Percentiles rank a stretch among this genome's conserved stretches.
These are phyloP conservation scores for Jaltomata sinuosa DNA, from an alignment of 257 asterid species.

Conservation along the genomic window DNA sequence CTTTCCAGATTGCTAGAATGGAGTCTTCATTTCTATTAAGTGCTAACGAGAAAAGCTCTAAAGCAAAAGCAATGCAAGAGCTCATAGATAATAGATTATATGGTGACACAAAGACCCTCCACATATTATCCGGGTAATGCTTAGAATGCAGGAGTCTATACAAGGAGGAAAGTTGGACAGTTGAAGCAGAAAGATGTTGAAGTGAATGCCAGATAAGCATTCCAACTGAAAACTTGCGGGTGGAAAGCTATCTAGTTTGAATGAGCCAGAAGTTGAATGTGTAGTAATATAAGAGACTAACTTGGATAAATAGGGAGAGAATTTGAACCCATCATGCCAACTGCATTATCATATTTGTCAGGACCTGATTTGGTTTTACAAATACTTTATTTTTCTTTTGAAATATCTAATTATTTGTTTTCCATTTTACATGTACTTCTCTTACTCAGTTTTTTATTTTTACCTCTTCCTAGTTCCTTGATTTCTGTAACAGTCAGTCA, in stretches of 20 bases:
- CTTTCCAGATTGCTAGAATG: not conserved
- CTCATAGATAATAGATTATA: not conserved
- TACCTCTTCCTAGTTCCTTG: not conserved
- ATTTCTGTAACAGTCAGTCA: not conserved
- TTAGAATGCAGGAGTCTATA: not conserved
- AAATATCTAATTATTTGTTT: not conserved
- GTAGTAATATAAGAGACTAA: not conserved
- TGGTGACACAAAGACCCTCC: not conserved
- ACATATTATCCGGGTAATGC: not conserved
- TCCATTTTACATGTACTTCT: not conserved
- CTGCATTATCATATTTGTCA: not conserved
- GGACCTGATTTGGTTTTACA: not conserved
- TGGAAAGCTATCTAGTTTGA: not conserved
- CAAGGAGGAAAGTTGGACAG: not conserved
- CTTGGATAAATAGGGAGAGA: not conserved
- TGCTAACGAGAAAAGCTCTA: not conserved
- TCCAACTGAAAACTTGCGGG: not conserved
- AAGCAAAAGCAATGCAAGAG: not conserved
- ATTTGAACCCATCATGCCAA: not conserved
- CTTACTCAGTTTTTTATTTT: not conserved
- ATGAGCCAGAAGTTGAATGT: not conserved
- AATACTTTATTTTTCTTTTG: not conserved
- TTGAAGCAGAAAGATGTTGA: not conserved
- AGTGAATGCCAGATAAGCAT: not conserved
- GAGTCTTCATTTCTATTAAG: not conserved